These are phyloP conservation scores for Saprolegnia diclina DNA, from an alignment of 352 stramenopile species.

Conservation along the genomic window DNA sequence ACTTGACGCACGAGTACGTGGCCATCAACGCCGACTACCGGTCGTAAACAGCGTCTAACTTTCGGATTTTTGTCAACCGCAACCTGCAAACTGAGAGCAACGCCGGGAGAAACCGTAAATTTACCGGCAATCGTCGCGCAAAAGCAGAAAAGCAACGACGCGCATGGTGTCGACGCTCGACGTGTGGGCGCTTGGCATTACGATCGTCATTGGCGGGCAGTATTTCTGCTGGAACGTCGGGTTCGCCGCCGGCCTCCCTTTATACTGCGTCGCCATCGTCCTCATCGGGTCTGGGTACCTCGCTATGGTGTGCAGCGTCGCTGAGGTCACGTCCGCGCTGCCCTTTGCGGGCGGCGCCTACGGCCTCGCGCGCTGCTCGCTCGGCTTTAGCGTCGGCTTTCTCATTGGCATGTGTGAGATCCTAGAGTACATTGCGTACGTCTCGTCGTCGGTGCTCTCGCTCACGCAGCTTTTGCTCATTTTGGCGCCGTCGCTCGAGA, in stretches of 20 bases:
- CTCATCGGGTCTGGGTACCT: conserved; percentile 33
- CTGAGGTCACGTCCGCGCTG: conserved; percentile 32
- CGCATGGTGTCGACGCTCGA: conserved; percentile 20
- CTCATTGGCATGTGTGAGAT: conserved; percentile 35
- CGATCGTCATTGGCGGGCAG: conserved; percentile 35
- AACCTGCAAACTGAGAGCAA: background rate
- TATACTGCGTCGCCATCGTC: conserved; percentile 30
- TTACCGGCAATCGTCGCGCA: too few relatives aligned
- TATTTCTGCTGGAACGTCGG: conserved; percentile 39
- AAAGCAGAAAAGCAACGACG: too few relatives aligned
- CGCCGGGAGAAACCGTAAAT: too few relatives aligned
- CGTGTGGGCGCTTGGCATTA: conserved; percentile 36
- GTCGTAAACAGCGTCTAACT: conserved; percentile 68
- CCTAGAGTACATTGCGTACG: conserved; percentile 37
- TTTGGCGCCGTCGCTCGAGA: conserved; percentile 8
- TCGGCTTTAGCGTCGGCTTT: conserved; percentile 34
- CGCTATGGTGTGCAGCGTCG: conserved; percentile 30
- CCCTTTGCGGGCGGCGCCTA: conserved; percentile 37
- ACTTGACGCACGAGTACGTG: conserved; percentile 98
- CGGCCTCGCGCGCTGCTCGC: conserved; percentile 33
- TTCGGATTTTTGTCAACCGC: background rate
- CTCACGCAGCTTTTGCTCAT: conserved; percentile 30
- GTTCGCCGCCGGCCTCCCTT: conserved; percentile 28
- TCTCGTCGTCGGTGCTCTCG: conserved; percentile 30
- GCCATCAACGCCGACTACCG: conserved; percentile 98